Conservation (phyloP, 495 filamentous ascomycete genomes). For the Neurospora intermedia region DNA sequence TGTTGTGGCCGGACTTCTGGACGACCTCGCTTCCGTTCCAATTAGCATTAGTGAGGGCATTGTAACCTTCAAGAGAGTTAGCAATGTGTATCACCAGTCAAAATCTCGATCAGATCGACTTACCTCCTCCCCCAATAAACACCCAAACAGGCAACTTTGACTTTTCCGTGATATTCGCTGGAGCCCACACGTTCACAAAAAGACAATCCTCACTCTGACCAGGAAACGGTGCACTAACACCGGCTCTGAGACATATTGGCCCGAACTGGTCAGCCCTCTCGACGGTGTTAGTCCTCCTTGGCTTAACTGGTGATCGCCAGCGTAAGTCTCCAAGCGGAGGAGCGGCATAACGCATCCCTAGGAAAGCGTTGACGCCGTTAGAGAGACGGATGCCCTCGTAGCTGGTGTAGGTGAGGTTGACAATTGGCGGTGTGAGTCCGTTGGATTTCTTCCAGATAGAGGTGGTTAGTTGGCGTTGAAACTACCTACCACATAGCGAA, state of each 20-base stretch:
- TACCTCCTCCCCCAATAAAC: constrained; percentile 65
- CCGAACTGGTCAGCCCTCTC: constrained; percentile 29
- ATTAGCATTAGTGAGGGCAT: constrained; percentile 50
- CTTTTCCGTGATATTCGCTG: constrained; percentile 35
- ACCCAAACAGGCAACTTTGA: constrained; percentile 57
- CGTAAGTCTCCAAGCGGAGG: constrained; percentile 29
- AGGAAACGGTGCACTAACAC: constrained; percentile 19
- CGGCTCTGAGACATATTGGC: constrained; percentile 42
- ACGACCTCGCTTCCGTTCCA: constrained; percentile 55
- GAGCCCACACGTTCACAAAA: constrained; percentile 64
- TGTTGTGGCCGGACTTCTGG: constrained; percentile 42
- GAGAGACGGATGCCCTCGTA: constrained; percentile 24
- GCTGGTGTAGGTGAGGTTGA: constrained; percentile 34
- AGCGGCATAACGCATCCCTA: constrained; percentile 36
- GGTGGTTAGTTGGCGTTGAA: neutral
- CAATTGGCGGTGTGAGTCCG: neutral
- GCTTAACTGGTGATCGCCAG: constrained; percentile 30
- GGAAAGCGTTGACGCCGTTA: constrained; percentile 28
- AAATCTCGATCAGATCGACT: neutral
- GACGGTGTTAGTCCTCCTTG: constrained; percentile 10
- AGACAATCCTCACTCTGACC: constrained; percentile 61
- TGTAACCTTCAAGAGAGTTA: constrained; percentile 38
- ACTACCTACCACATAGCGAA: neutral
- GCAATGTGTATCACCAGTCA: neutral
- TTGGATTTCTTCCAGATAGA: neutral